Percentiles rank a stretch among this genome's conserved stretches.
These are phyloP conservation scores for Vanrija pseudolonga DNA, from an alignment of 1,284 basidiomycete genomes.

Conservation along the genomic window DNA sequence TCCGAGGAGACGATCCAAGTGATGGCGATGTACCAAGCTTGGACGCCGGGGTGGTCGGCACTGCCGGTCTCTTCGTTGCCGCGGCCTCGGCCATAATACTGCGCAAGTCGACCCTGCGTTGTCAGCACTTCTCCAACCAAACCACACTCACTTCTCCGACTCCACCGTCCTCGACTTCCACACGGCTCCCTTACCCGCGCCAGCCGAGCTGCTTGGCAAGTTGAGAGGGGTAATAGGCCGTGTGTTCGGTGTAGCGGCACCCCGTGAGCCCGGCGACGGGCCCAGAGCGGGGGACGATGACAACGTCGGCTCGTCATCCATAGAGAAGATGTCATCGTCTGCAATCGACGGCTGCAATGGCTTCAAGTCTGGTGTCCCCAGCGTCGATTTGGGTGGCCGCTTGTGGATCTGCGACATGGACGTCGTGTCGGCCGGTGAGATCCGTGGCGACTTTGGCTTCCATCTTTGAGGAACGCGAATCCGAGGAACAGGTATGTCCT, in stretches of 20 bases:
- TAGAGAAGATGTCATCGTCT: slow-evolving; percentile 48
- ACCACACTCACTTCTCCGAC: slow-evolving; percentile 35
- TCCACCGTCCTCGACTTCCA: slow-evolving; percentile 54
- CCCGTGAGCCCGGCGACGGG: slow-evolving; percentile 14
- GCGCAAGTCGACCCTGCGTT: slow-evolving; percentile 63
- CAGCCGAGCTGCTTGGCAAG: slow-evolving; percentile 15
- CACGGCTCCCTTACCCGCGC: slow-evolving; percentile 23
- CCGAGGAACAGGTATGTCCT: slow-evolving; percentile 74
- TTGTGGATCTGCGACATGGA: slow-evolving; percentile 2
- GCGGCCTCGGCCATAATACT: slow-evolving; percentile 74
- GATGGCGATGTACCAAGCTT: slow-evolving; percentile 1
- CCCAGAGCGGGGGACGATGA: slow-evolving; percentile 7
- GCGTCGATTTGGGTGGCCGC: slow-evolving; percentile 5
- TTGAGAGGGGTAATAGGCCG: slow-evolving; percentile 55
- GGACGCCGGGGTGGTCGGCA: neutral
- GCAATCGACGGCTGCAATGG: slow-evolving; percentile 26
- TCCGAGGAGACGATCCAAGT: slow-evolving; percentile 8
- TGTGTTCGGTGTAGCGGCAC: slow-evolving; percentile 9
- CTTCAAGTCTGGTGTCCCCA: slow-evolving; percentile 22
- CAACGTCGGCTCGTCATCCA: slow-evolving; percentile 44
- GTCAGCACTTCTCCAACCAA: too few species aligned
- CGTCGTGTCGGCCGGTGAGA: slow-evolving; percentile 1
- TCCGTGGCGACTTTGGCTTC: slow-evolving; percentile 51
- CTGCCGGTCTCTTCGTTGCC: slow-evolving; percentile 16
- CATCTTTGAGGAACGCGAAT: slow-evolving; percentile 50